Percentiles rank a stretch among this genome's conserved stretches.
Evolutionary conservation across 257 asterid genomes (phyloP).

Genomic region (Lycium ferocissimum): DNA sequence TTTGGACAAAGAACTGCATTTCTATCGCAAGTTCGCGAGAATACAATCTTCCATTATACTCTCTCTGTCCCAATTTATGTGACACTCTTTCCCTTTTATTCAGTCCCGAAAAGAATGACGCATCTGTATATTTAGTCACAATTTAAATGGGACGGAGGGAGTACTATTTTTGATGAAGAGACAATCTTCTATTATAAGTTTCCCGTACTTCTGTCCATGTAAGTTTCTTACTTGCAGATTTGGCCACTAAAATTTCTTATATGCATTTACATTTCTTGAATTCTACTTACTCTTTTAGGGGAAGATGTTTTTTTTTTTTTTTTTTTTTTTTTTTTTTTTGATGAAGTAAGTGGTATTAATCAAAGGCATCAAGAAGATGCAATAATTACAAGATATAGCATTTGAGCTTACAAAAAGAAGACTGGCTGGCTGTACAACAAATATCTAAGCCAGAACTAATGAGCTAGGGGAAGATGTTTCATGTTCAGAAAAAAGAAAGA

Average conservation of each 20-base stretch:
- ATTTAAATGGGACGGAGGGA: no score
- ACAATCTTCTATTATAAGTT: not conserved
- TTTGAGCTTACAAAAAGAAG: no score
- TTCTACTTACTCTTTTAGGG: not conserved
- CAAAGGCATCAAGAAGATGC: no score
- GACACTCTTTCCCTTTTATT: no score
- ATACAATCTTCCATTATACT: not conserved
- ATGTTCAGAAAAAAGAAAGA: not conserved
- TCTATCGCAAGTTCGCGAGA: not conserved
- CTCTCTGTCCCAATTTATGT: no score
- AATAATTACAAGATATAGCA: no score
- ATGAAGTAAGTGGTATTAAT: no score
- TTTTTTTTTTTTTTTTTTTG: no score
- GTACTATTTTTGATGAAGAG: not conserved
- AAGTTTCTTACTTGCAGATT: not conserved
- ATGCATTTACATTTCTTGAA: not conserved
- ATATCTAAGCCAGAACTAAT: no score
- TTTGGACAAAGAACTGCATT: not conserved
- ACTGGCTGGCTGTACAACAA: no score
- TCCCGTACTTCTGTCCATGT: not conserved
- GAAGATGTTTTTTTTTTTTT: constrained; percentile 13
- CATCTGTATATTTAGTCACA: no score
- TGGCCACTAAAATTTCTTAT: not conserved
- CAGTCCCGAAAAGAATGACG: no score
- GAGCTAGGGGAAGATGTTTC: not conserved